Base-by-base conservation (phyloP, 169 alveolate species). In the Plasmodium billcollinsi region DNA sequence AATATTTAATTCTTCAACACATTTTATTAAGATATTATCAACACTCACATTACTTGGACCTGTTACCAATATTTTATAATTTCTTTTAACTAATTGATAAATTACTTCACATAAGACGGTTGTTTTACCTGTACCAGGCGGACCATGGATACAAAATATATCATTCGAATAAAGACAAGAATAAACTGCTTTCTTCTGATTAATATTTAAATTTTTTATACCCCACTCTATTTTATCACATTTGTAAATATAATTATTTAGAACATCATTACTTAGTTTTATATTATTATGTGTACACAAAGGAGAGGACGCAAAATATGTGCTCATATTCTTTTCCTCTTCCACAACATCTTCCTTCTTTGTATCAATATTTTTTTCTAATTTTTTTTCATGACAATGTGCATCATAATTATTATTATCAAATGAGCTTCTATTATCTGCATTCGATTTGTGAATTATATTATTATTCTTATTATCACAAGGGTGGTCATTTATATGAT, bases 41-140 rank as follows among this genome's bases (percentile, higher is more conserved):
- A 88, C 92, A 21, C 88, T 63, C 2, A 88, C 88, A 43, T 88
- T 88, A 15, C 92, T 88, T 8, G 92, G 92, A 0, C 92, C 88
- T 2, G 88, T 74, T 15, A 88, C 88, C 26, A 88, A 73, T 0
- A 88, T 58, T 49, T 73, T 88, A 12, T 33, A 45, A 4, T 56
- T 39, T 20, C 52, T 74, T 47, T 66, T 72, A 4, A 88, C 12
- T 4, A 88, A 21, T 29, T 88, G 92, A 65, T 56, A 74, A 9
- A 88, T 73, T 12, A 88, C 4, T 63, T 74, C 93, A 52, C 86
- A 73, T 62, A 88, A 59, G 2, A 71, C 86, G 0, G 88, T 88
- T 26, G 93, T 88, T 24, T 88, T 88, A 0, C 93, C 93, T n/a
- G 93, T 88, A 0, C 93, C 93, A 12, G 93, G 93, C 0, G 93